Percentiles rank a stretch among this genome's conserved stretches.
phyloP scores from a whole-genome alignment of 2,329 filamentous ascomycete genomes.

The Microsporum audouinii region DNA sequence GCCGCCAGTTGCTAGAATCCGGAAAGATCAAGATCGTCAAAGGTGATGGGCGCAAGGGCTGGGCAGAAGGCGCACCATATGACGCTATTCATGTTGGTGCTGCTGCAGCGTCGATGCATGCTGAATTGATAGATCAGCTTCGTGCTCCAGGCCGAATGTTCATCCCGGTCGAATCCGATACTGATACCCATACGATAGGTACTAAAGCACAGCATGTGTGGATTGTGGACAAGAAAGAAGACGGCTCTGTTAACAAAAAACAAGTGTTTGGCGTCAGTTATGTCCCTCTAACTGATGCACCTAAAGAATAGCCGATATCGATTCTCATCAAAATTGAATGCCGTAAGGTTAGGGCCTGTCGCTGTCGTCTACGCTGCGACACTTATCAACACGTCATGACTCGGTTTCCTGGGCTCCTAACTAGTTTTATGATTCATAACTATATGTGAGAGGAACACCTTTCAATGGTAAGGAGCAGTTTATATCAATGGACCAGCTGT shows the following conservation, averaged over 20 bases:
- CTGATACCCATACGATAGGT: conserved; percentile 14
- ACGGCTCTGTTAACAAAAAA: conserved; percentile 45
- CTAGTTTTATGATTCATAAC: no score
- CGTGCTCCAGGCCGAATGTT: conserved; percentile 62
- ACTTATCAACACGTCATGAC: no score
- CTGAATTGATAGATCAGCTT: conserved; percentile 63
- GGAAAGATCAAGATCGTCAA: conserved; percentile 61
- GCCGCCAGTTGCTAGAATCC: conserved; percentile 47
- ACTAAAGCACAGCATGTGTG: conserved; percentile 46
- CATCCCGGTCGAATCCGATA: conserved; percentile 48
- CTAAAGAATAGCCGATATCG: conserved; percentile 17
- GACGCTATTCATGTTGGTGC: conserved; percentile 95
- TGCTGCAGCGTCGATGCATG: conserved; percentile 62
- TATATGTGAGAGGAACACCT: no score
- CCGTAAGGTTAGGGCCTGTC: not conserved
- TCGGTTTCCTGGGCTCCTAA: no score
- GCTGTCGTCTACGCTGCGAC: no score
- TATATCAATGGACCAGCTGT: no score
- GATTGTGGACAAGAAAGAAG: conserved; percentile 50
- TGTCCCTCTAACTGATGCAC: conserved; percentile 53
- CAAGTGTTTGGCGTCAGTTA: conserved; percentile 53
- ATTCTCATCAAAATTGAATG: not conserved
- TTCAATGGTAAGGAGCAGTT: no score
- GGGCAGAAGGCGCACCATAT: conserved; percentile 52
- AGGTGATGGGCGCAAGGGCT: conserved; percentile 62